phyloP scores from a whole-genome alignment of 768 basidiomycete genomes.

The Panellus pusillus region DNA sequence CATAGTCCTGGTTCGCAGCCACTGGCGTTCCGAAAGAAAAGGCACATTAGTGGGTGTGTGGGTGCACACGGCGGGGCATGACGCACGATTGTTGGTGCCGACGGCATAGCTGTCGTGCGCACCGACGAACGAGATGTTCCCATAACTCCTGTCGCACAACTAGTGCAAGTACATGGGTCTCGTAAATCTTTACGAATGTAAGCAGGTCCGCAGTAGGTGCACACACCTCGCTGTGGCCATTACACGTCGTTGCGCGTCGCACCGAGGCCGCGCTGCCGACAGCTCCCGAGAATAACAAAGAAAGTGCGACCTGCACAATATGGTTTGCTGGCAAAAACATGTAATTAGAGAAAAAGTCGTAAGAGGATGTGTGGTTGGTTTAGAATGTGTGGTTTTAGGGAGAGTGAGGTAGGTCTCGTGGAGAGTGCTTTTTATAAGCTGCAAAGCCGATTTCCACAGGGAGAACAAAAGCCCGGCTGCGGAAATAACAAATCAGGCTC shows the following conservation, averaged over 20 bases:
- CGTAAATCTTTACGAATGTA: too few relatives aligned
- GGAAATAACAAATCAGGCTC: too few relatives aligned
- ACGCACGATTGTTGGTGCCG: constrained; percentile 63
- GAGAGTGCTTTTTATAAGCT: background rate
- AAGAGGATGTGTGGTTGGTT: background rate
- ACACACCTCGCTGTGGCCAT: constrained; percentile 70
- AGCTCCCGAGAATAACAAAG: constrained; percentile 35
- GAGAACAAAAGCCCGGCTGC: too few relatives aligned
- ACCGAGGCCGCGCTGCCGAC: constrained; percentile 31
- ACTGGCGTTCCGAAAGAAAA: constrained; percentile 39
- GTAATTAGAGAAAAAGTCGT: background rate
- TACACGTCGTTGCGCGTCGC: constrained; percentile 73
- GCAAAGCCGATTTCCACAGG: too few relatives aligned
- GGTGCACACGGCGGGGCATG: background rate
- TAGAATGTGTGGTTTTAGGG: too few relatives aligned
- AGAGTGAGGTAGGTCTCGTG: constrained; percentile 1
- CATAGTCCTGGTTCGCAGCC: constrained; percentile 76
- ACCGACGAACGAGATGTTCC: constrained; percentile 85
- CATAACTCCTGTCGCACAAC: constrained; percentile 74
- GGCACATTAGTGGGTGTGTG: background rate
- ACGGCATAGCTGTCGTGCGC: constrained; percentile 91
- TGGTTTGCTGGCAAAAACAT: constrained; percentile 29
- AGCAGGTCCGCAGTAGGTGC: background rate
- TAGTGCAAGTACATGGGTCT: constrained; percentile 20
- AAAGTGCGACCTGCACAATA: constrained; percentile 48